These are phyloP conservation scores for Backusella psychrophila DNA, from an alignment of 192 early-diverging fungal species.

Conservation along the genomic window DNA sequence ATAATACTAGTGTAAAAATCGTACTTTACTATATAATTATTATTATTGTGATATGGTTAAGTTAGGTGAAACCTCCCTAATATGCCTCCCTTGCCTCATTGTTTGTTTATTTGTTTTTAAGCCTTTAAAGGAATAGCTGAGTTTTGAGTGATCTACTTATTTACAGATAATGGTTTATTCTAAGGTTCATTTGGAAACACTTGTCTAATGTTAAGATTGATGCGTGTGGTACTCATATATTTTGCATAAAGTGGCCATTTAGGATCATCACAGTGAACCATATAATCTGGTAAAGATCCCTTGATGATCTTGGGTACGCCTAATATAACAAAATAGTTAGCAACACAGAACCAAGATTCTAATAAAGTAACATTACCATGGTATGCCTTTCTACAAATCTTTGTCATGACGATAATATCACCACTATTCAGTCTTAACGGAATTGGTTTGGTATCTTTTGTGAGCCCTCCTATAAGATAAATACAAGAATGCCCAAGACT, in stretches of 20 bases:
- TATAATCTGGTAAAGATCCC: constrained; percentile 63
- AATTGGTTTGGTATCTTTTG: constrained; percentile 64
- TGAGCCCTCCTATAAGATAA: constrained; percentile 76
- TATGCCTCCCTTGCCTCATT: background rate
- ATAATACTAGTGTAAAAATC: background rate
- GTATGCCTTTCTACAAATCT: constrained; percentile 66
- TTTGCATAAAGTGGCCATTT: constrained; percentile 68
- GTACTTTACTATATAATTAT: background rate
- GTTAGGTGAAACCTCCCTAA: background rate
- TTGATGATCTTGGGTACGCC: constrained; percentile 82
- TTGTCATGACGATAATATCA: constrained; percentile 87
- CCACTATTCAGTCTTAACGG: constrained; percentile 79
- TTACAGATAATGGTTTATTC: background rate
- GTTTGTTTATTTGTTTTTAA: background rate
- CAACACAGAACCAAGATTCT: background rate
- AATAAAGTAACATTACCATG: constrained; percentile 59
- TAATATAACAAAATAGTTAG: background rate
- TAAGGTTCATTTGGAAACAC: constrained; percentile 35
- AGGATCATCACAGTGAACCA: constrained; percentile 38
- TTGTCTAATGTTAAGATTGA: constrained; percentile 93
- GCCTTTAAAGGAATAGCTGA: background rate
- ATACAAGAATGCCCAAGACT: constrained; percentile 76
- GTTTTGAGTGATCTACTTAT: background rate
- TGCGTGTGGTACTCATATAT: constrained; percentile 66
- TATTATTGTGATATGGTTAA: background rate